Evolutionary conservation across 2,329 filamentous ascomycete genomes (phyloP).

Genomic region (Aspergillus ochraceus): DNA sequence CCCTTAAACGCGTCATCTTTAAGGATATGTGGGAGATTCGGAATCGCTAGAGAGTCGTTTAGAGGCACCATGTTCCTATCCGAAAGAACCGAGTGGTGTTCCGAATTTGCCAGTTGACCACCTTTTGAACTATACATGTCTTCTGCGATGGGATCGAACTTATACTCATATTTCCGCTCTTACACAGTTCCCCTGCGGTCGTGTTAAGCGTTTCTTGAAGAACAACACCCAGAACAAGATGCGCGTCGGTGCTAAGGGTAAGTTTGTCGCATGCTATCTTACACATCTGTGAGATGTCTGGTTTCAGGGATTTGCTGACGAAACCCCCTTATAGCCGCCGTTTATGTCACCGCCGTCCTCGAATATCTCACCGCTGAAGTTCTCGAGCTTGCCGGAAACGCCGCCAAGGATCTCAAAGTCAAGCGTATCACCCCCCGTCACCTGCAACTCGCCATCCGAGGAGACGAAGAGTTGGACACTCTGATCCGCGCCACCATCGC

Average conservation of each 20-base stretch:
- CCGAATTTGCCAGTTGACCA: not conserved
- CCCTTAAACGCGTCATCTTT: not conserved
- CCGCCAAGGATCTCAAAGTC: slow-evolving; percentile 98
- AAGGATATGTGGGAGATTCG: not conserved
- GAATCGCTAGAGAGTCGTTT: not conserved
- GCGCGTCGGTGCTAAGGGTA: slow-evolving; percentile 91
- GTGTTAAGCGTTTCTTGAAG: slow-evolving; percentile 99
- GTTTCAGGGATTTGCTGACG: slow-evolving; percentile 12
- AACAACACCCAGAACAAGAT: slow-evolving; percentile 99
- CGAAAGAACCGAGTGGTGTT: not conserved
- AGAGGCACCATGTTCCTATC: not conserved
- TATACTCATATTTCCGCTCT: not conserved
- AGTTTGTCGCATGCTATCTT: slow-evolving; percentile 8
- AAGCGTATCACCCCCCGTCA: slow-evolving; percentile 99
- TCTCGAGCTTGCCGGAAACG: slow-evolving; percentile 95
- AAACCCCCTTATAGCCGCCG: slow-evolving; percentile 62
- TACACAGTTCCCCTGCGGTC: slow-evolving; percentile 90
- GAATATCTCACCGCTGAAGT: slow-evolving; percentile 98
- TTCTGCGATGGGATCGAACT: not conserved
- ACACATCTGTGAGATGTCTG: not conserved
- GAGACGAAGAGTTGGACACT: slow-evolving; percentile 97
- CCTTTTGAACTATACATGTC: not conserved
- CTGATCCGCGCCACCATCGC: slow-evolving; percentile 97
- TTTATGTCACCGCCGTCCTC: slow-evolving; percentile 96
- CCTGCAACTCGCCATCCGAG: slow-evolving; percentile 94